Evolutionary conservation across 768 basidiomycete genomes (phyloP).

Genomic region (Mycena latifolia): DNA sequence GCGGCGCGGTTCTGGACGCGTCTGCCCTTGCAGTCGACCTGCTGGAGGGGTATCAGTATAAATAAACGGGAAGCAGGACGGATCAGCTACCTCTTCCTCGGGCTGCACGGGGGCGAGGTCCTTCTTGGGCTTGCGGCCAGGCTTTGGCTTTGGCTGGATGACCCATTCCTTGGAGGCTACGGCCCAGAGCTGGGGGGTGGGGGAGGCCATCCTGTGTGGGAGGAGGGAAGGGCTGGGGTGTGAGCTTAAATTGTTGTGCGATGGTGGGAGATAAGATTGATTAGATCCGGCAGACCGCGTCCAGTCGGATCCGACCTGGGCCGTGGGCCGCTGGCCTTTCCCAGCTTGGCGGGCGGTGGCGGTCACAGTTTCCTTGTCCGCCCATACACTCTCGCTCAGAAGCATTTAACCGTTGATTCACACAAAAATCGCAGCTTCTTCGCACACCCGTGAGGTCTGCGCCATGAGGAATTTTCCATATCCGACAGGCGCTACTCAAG

Average conservation of each 20-base stretch:
- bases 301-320: not conserved
- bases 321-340: no score
- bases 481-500: conserved; percentile 55
- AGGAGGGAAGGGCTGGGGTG: conserved; percentile 51
- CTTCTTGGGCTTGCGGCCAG: conserved; percentile 90
- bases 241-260: not conserved
- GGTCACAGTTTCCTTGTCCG: no score
- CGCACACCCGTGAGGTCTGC: conserved; percentile 18
- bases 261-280: conserved; percentile 31
- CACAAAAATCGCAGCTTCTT: not conserved
- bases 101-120: conserved; percentile 58
- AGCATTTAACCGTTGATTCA: conserved; percentile 26
- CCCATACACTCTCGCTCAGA: no score
- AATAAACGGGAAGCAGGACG: not conserved
- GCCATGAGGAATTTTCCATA: conserved; percentile 32
- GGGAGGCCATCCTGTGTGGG: conserved; percentile 40
- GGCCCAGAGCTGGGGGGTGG: conserved; percentile 31
- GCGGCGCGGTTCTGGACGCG: conserved; percentile 89
- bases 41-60: conserved; percentile 24
- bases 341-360: no score
- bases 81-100: conserved; percentile 55
- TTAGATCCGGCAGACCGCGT: not conserved
- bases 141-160: conserved; percentile 88
- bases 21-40: conserved; percentile 70
- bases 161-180: conserved; percentile 92